Evolutionary conservation across 208 protist genomes (phyloP).

Genomic region (Blechomonas ayalai): DNA sequence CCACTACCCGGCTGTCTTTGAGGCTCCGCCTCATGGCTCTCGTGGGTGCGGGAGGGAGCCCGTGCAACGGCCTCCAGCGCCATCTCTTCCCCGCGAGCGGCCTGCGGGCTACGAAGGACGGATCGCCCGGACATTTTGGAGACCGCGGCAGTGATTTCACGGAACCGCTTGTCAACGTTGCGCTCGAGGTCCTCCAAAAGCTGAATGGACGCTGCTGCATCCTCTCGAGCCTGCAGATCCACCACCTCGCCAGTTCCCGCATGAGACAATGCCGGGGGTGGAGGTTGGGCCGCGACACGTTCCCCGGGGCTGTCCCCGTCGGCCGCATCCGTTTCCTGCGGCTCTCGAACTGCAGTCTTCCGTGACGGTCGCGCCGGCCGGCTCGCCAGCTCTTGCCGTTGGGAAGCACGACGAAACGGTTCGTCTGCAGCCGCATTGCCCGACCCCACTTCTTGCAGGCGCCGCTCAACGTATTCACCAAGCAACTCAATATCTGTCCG

Average conservation of each 20-base stretch:
- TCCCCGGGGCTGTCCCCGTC: neutral
- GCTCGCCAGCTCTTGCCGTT: no score
- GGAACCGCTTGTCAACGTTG: slow-evolving; percentile 55
- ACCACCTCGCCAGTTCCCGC: slow-evolving; percentile 7
- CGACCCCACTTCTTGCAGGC: slow-evolving; percentile 53
- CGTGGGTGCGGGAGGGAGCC: no score
- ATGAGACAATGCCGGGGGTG: neutral
- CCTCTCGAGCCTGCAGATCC: slow-evolving; percentile 69
- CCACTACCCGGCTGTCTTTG: no score
- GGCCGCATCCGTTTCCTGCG: no score
- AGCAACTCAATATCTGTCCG: slow-evolving; percentile 68
- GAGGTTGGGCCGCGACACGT: neutral
- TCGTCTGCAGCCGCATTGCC: neutral
- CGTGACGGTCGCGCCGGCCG: no score
- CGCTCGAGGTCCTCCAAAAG: slow-evolving; percentile 54
- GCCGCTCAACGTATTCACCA: slow-evolving; percentile 52
- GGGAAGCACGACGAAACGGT: no score
- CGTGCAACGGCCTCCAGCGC: no score
- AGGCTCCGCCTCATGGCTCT: no score
- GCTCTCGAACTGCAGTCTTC: no score
- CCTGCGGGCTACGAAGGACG: no score
- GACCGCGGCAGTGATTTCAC: slow-evolving; percentile 41
- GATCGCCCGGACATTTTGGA: no score
- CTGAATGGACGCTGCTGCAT: slow-evolving; percentile 58
- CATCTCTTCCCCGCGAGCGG: no score